Base-by-base conservation (phyloP, 768 basidiomycete species). In the Calocera viscosa region DNA sequence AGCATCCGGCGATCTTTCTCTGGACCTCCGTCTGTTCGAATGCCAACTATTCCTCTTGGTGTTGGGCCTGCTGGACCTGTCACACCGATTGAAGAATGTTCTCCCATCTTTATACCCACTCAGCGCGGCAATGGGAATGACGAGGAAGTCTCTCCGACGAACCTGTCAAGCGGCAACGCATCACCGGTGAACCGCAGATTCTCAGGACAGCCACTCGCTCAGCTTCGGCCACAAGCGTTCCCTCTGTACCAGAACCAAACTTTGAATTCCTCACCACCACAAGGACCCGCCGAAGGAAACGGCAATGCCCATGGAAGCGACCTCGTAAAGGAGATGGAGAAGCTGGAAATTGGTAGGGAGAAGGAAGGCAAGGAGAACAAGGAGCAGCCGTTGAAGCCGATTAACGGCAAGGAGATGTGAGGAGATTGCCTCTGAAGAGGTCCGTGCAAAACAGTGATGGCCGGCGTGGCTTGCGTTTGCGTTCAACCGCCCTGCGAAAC, bases 401-500 rank as follows among this genome's bases (percentile, higher is more conserved):
- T 8, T 10, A 60, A 32, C 30, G 11, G 53, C 19, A 32, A 60
- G 53, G 53, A 16, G 30, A 30, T 60, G 53, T 60, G 53, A 60
- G 8, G 14, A 10, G n/a, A n/a, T n/a, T n/a, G n/a, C n/a, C 30
- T 17, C 24, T 8, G 19, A 7, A 24, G 43, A 47, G 43, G 43
- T 8, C 11, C 26, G 53, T 60, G 24, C 14, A 60, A 19, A 22
- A 60, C 2, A 19, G 26, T 2, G 5, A 60, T 22, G 5, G 19
- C 30, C 30, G 14, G 30, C 10, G 10, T 60, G 24, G 24, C 53
- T 32, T 26, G 24, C 53, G 11, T 32, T 32, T 26, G 26, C 53
- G 53, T 32, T 60, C 53, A 60, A 60, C 53, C 53, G 53, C 26
- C 30, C 19, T 60, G 53, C 53, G 53, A 60, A 60, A 60, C 53